Evolutionary conservation across 257 asterid species (phyloP), one percentile per base, ranked within the genome.

Genomic region (Primulina huaijiensis): DNA sequence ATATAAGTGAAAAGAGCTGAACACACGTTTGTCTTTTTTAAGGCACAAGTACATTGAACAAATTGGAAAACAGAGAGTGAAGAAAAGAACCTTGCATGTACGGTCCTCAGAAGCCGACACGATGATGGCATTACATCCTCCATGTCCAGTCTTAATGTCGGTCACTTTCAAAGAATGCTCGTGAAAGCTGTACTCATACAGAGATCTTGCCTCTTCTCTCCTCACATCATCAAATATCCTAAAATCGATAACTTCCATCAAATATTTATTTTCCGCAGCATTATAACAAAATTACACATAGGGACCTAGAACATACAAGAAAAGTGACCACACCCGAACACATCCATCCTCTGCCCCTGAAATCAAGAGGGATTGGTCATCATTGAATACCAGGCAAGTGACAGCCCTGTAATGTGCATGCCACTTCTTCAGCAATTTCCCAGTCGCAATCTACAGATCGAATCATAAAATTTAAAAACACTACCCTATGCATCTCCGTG

Each of bases 311-410:
- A 65, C 86, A 72, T 88, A 91, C 99, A 83, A 78, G 80, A 91
- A 83, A 70, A 91, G 89, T 6, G 99, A 89, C 99, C 98, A 94
- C 76, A 94, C 97, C n/a, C 96, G 89, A 83, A 94, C 85, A 70
- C 82, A 80, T 72, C 98, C 99, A 81, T 94, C 99, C 72, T 89
- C 98, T 0, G 98, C 76, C 75, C 98, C 98, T 10, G 96, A 94
- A 52, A 92, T 81, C 82, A 94, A 72, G 71, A 94, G 95, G 52
- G 96, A 94, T 67, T 94, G 92, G 74, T 94, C 97, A 64, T 91
- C 95, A 62, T 84, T 84, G 79, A 94, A 91, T 9, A 78, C 74
- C 85, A 91, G 77, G 87, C 90, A 86, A 35, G 85, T 89, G 66
- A 94, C 87, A 20, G 84, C 95, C 85, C 96, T 76, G 70, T 85